Evolutionary conservation across 1,139 yeast genomes (phyloP), one percentile per base, ranked within the genome.

Genomic region (Meyerozyma carpophila): DNA sequence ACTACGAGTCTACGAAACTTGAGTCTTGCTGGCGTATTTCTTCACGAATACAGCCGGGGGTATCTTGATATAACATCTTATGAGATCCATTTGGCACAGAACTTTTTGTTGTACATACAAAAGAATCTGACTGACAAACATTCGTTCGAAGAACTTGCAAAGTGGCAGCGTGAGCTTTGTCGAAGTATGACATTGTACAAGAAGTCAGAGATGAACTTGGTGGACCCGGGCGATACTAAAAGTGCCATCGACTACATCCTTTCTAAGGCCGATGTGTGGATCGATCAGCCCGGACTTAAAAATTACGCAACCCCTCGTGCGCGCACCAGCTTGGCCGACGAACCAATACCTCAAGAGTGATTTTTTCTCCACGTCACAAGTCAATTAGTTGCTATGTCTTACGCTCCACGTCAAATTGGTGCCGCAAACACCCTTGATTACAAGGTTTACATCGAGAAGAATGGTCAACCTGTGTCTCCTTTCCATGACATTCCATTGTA

Each of bases 401-500:
- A 79, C 76, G 66, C 88, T 48, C 74, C 87, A 50, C 87, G 96
- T 75, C 93, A 86, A 74, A 73, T 89, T 61, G 97, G 95, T 39
- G 55, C 52, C 25, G 50, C 56, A 72, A 18, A 89, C 85, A 85
- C 96, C 55, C 77, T 88, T 58, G 97, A 90, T 61, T 86, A 82
- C 85, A 86, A 82, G 70, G 94, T 86, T 54, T 91, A 66, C 76
- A 69, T 84, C 50, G 88, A 72, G 61, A 61, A 71, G 57, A 40
- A 73, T 47, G 82, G 82, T 21, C 65, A 71, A 53, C 58, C 77
- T n/a, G 81, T 85, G 8, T 85, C 94, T 2, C 83, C 79, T 49
- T 90, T 91, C 77, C 98, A 93, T 64, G 98, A 93, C 63, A 75
- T 91, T 40, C 97, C 97, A 37, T 68, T 91, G 51, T 75, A 77